Percentiles rank a stretch among this genome's conserved stretches.
These are phyloP conservation scores for Plantago lanceolata DNA, from an alignment of 305 asterid species.

Conservation along the genomic window DNA sequence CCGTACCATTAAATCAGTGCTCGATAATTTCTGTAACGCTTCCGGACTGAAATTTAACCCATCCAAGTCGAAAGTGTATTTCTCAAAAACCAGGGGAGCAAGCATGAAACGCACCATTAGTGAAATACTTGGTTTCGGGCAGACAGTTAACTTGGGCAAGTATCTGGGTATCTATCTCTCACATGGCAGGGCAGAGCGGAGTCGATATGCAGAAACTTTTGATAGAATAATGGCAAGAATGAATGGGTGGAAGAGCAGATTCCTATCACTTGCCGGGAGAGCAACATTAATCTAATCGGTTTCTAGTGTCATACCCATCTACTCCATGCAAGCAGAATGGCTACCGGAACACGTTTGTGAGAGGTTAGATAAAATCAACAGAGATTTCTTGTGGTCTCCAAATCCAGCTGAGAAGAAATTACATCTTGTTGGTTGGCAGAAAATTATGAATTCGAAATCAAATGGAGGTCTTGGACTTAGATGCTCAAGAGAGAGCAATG, in stretches of 20 bases:
- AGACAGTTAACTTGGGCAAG: neutral
- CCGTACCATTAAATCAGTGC: neutral
- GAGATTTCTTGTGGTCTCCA: neutral
- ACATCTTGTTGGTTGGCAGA: neutral
- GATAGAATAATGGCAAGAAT: neutral
- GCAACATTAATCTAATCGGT: neutral
- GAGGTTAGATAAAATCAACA: neutral
- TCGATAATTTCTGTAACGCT: neutral
- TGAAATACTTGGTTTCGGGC: neutral
- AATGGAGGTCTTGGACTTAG: neutral
- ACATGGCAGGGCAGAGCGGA: neutral
- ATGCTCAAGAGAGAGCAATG: neutral
- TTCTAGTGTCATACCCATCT: neutral
- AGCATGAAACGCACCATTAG: neutral
- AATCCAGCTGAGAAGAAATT: neutral
- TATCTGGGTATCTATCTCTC: neutral
- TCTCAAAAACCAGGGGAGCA: neutral
- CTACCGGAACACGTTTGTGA: neutral
- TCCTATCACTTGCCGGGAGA: neutral
- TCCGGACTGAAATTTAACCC: neutral
- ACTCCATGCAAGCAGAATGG: neutral
- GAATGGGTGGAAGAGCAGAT: neutral
- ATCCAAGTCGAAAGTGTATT: neutral
- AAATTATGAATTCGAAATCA: neutral
- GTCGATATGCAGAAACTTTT: accelerated